phyloP scores from a whole-genome alignment of 192 early-diverging fungal species.

The Linnemannia elongata region DNA sequence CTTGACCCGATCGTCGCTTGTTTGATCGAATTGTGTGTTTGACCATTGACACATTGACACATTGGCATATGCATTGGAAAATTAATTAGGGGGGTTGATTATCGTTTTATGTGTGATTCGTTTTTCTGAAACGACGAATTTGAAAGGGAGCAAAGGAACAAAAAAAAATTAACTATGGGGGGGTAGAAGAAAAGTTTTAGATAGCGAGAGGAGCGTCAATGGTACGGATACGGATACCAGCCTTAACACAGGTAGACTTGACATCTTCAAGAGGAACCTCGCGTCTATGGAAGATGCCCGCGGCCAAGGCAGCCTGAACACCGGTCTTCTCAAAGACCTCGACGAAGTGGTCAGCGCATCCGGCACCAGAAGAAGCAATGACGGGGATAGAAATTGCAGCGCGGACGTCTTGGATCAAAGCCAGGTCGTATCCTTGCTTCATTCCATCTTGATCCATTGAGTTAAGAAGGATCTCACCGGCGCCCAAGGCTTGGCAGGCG shows the following conservation, averaged over 20 bases:
- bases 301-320: conserved; percentile 97
- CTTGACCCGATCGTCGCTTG: too few species aligned
- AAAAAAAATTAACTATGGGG: too few species aligned
- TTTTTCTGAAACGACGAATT: background rate
- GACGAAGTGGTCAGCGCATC: conserved; percentile 86
- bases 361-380: conserved; percentile 98
- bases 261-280: conserved; percentile 93
- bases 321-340: conserved; percentile 87
- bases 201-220: conserved; percentile 50
- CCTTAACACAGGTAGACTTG: conserved; percentile 77
- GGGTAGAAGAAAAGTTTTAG: background rate
- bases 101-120: background rate
- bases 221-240: conserved; percentile 66
- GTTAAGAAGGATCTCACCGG: conserved; percentile 97
- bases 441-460: conserved; percentile 99
- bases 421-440: conserved; percentile 96
- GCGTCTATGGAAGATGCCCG: conserved; percentile 97
- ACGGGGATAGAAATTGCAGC: conserved; percentile 91
- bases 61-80: background rate
- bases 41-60: background rate
- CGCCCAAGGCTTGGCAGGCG: conserved; percentile 91
- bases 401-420: conserved; percentile 86
- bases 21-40: too few species aligned
- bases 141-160: background rate
- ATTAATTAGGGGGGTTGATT: background rate